Evolutionary conservation across 1,139 yeast species (phyloP).

Genomic region (Kodamaea sp.): DNA sequence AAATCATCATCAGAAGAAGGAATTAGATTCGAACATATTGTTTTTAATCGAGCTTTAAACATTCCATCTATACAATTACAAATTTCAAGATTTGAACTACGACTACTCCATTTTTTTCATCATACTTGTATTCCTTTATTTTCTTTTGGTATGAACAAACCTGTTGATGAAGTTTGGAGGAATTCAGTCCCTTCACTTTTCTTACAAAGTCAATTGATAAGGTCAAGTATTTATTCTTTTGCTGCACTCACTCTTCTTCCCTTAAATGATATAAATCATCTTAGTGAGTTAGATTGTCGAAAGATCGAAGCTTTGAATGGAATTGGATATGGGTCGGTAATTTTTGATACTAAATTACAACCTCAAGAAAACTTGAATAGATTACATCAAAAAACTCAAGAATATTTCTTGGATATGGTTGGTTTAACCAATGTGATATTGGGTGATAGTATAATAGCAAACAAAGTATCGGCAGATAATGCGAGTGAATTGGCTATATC

Average conservation of each 20-base stretch:
- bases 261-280: constrained; percentile 12
- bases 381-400: constrained; percentile 16
- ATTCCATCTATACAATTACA: constrained; percentile 18
- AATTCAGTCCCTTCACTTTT: constrained; percentile 25
- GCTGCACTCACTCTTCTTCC: constrained; percentile 22
- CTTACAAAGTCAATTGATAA: constrained; percentile 19
- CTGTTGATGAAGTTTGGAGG: constrained; percentile 27
- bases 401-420: constrained; percentile 21
- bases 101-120: constrained; percentile 30
- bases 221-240: constrained; percentile 23
- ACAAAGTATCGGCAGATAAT: constrained; percentile 6
- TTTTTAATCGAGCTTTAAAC: constrained; percentile 3
- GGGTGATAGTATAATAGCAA: not conserved
- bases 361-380: constrained; percentile 5
- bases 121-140: constrained; percentile 24
- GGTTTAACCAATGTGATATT: constrained; percentile 6
- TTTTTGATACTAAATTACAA: constrained; percentile 1
- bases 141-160: constrained; percentile 20
- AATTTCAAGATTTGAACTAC: constrained; percentile 28
- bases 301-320: constrained; percentile 1
- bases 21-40: not conserved
- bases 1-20: not conserved
- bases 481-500: constrained; percentile 24
- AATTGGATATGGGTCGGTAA: not conserved
- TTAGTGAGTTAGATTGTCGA: constrained; percentile 3